Base-by-base conservation (phyloP, 2,329 filamentous ascomycete species). In the Apiospora marii region DNA sequence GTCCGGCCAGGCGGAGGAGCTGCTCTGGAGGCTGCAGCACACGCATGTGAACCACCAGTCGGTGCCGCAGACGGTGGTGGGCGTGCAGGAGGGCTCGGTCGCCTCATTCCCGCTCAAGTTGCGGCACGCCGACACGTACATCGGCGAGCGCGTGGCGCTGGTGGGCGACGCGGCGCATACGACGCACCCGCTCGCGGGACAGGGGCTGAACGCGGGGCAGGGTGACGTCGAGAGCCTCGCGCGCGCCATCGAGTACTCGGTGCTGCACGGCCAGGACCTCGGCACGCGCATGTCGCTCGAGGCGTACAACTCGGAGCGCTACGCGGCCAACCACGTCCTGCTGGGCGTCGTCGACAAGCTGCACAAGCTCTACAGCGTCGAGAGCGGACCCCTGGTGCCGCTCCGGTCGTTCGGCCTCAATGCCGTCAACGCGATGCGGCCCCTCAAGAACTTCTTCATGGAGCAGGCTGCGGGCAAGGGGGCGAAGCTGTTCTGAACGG, bases 161-260 rank as follows among this genome's bases (percentile, higher is more conserved):
- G 91, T 99, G 48, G 96, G 96, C 74, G 96, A 99, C 76, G 96
- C 96, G 1, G 96, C 96, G 10, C 96, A 99, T 81, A 97, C 95
- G 1, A 92, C 98, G 75, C 96, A 99, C 81, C 96, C 96, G 0
- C 91, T 99, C 4, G 96, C 94, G 1, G 96, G 96, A 0, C 96
- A 98, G 82, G 96, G 96, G 0, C 87, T 99, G 19, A 99, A 99
- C 80, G 93, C 97, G 78, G 96, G 96, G 1, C 92, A 98, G 75
- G 95, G 91, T 24, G 96, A 99, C 80, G 93, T 96, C 0, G 92
- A 94, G 78, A 92, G 93, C 70, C 89, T 99, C 0, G 91, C 92
- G 8, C 88, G 87, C 74, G 91, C 91, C 0, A 93, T 99, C 69
- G 90, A 91, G 73, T 92, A 92, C 76, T 93, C 94, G 4, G 92